A percentile compares a stretch with the other conserved stretches of the same genome.
Evolutionary conservation across 495 filamentous ascomycete genomes (phyloP).

Genomic region (Neurospora discreta): DNA sequence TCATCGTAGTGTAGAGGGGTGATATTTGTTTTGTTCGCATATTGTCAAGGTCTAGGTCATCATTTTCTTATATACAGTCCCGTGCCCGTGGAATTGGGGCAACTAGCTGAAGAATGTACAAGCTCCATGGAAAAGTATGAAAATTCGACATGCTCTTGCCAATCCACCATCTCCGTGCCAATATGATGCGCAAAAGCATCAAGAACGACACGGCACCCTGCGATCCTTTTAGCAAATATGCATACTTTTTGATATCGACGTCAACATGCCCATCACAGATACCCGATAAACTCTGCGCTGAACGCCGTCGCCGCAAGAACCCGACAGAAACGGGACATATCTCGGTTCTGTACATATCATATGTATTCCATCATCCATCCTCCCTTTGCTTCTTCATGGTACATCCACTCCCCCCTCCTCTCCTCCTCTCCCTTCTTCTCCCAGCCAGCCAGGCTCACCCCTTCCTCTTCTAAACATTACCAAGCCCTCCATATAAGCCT

Average conservation of each 20-base stretch:
- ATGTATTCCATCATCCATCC: too few relatives aligned
- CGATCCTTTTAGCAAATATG: neutral
- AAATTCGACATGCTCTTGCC: neutral
- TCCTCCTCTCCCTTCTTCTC: too few relatives aligned
- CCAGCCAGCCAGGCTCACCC: too few relatives aligned
- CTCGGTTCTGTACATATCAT: too few relatives aligned
- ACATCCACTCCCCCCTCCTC: too few relatives aligned
- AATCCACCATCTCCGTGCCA: neutral
- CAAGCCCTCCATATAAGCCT: too few relatives aligned
- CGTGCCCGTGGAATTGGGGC: neutral
- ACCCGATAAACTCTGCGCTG: neutral
- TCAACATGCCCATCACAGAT: neutral
- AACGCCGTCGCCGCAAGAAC: neutral
- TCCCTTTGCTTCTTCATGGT: too few relatives aligned
- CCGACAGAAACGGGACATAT: neutral
- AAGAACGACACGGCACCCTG: neutral
- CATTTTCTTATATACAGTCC: neutral
- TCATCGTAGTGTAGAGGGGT: neutral
- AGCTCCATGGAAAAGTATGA: neutral
- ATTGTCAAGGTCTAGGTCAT: neutral
- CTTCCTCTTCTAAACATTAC: too few relatives aligned
- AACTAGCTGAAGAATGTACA: neutral
- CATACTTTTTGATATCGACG: neutral
- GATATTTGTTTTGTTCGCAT: neutral
- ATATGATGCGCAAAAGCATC: neutral